Conservation (phyloP, 768 basidiomycete species). For the Boletellus emodensis region DNA sequence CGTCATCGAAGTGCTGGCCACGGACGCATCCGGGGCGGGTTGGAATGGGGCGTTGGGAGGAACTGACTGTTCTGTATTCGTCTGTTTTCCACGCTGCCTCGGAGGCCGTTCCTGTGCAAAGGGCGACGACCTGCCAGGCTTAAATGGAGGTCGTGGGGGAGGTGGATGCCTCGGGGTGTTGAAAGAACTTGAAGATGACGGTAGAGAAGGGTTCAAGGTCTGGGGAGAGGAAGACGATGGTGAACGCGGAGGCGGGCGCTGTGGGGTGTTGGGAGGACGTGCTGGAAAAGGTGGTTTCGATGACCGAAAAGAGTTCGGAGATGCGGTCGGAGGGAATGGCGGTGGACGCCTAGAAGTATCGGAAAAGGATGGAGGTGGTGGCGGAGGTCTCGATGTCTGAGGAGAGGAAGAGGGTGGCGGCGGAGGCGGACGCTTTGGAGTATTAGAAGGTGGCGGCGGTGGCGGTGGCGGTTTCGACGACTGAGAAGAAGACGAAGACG, state of each 20-base stretch:
- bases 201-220: conserved; percentile 21
- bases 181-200: neutral
- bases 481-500: conserved; percentile 17
- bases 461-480: conserved; percentile 18
- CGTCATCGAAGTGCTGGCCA: neutral
- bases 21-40: neutral
- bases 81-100: neutral
- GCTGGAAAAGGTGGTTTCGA: no score
- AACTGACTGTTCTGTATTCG: neutral
- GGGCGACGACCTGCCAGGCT: neutral
- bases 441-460: conserved; percentile 7
- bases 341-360: conserved; percentile 4
- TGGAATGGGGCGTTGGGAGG: conserved; percentile 3
- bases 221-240: conserved; percentile 10
- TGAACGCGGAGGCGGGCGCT: no score
- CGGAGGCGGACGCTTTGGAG: conserved; percentile 5
- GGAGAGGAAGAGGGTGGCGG: conserved; percentile 10
- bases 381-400: neutral
- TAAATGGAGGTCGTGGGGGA: neutral
- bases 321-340: conserved; percentile 15
- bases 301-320: neutral
- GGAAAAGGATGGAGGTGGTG: neutral
- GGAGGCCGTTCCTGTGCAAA: conserved; percentile 7
- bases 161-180: neutral
- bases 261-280: no score